Conservation (phyloP, 768 basidiomycete genomes). For the Butyriboletus loyo region DNA sequence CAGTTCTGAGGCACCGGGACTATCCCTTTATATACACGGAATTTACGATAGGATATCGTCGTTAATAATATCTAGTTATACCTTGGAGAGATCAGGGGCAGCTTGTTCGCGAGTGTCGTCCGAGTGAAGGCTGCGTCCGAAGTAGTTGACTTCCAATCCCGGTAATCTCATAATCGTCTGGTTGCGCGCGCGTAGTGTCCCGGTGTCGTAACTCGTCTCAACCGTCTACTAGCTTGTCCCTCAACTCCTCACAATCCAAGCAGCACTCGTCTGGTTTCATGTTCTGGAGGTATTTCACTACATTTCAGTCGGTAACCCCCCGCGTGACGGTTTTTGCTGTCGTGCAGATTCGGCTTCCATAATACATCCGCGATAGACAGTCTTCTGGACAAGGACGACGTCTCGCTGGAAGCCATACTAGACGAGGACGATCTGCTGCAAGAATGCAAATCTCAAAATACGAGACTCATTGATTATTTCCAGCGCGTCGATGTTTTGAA, state of each 20-base stretch:
- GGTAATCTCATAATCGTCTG: constrained; percentile 18
- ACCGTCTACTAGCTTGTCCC: constrained; percentile 9
- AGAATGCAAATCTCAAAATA: constrained; percentile 95
- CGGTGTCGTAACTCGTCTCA: constrained; percentile 25
- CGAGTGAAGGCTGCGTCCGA: background rate
- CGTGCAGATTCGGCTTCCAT: constrained; percentile 80
- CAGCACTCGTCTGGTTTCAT: constrained; percentile 30
- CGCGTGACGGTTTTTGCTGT: constrained; percentile 3
- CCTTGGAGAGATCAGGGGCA: constrained; percentile 12
- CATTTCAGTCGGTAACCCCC: background rate
- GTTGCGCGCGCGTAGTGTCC: background rate
- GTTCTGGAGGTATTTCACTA: constrained; percentile 46
- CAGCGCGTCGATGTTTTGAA: constrained; percentile 78
- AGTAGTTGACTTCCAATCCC: constrained; percentile 21
- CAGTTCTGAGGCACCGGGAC: constrained; percentile 28
- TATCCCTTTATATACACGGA: constrained; percentile 17
- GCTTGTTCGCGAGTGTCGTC: background rate
- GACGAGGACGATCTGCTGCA: constrained; percentile 92
- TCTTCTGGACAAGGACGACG: constrained; percentile 86
- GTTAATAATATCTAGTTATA: constrained; percentile 28
- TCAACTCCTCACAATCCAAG: constrained; percentile 5
- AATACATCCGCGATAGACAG: constrained; percentile 88
- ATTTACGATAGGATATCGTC: constrained; percentile 26
- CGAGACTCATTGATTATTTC: constrained; percentile 84
- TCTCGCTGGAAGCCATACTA: constrained; percentile 84